Conservation (phyloP, 805 yeast genomes). For the Metschnikowia bowlesiae region DNA sequence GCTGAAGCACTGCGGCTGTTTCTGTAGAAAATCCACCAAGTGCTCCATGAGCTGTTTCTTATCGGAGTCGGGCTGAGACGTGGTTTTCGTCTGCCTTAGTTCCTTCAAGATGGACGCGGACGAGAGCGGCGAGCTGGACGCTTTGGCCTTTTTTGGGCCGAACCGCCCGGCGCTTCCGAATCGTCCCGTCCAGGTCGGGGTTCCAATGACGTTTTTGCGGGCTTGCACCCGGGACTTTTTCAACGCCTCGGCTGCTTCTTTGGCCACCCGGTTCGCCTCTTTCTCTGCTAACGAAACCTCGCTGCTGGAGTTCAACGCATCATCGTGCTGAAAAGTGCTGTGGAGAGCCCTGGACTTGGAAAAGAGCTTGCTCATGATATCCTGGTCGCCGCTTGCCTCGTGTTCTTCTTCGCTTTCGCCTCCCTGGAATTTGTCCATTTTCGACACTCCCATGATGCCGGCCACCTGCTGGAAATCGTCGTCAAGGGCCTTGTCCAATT, state of each 20-base stretch:
- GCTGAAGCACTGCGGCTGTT: conserved; percentile 37
- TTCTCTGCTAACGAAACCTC: conserved; percentile 53
- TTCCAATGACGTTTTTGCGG: conserved; percentile 51
- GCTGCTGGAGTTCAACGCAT: conserved; percentile 53
- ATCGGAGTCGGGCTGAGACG: conserved; percentile 5
- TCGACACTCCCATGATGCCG: conserved; percentile 65
- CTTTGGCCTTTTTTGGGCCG: neutral
- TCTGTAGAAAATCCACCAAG: conserved; percentile 37
- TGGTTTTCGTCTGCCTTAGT: conserved; percentile 31
- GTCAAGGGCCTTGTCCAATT: conserved; percentile 36
- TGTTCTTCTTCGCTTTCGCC: conserved; percentile 38
- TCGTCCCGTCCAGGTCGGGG: conserved; percentile 95
- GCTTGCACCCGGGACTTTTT: conserved; percentile 57
- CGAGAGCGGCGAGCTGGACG: conserved; percentile 20
- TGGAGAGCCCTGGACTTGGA: conserved; percentile 63
- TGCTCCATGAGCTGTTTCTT: conserved; percentile 22
- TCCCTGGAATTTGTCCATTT: conserved; percentile 59
- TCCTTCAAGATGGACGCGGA: conserved; percentile 49
- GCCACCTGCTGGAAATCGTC: conserved; percentile 70
- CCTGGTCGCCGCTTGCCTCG: conserved; percentile 44
- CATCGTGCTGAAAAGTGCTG: conserved; percentile 74
- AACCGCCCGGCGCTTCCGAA: conserved; percentile 74
- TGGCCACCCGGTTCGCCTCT: conserved; percentile 59
- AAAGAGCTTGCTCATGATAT: conserved; percentile 68
- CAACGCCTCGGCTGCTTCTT: conserved; percentile 51